Conservation (phyloP, 2,329 filamentous ascomycete species). For the Talaromyces sp. region DNA sequence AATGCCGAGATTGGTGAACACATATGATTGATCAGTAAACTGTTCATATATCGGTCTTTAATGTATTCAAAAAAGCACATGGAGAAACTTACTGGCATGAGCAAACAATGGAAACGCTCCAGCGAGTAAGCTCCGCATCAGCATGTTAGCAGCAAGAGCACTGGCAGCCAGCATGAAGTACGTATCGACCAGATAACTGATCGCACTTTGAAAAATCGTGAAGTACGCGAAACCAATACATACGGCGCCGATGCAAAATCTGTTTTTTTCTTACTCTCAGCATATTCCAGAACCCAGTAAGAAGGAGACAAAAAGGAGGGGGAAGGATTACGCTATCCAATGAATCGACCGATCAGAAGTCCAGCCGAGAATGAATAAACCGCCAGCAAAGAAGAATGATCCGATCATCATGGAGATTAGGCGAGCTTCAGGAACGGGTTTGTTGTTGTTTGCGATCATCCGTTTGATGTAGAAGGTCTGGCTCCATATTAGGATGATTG, state of each 20-base stretch:
- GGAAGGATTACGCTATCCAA: not conserved
- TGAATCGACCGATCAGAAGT: conserved; percentile 1
- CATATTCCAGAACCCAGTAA: no score
- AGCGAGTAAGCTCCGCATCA: not conserved
- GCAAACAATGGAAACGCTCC: conserved; percentile 3
- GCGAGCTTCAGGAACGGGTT: conserved; percentile 30
- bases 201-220: conserved; percentile 4
- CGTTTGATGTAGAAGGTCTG: conserved; percentile 31
- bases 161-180: conserved; percentile 1
- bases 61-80: not conserved
- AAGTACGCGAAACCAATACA: conserved; percentile 7
- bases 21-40: not conserved
- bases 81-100: not conserved
- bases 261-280: not conserved
- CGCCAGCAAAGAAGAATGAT: conserved; percentile 13
- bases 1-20: conserved; percentile 7
- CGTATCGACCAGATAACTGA: not conserved
- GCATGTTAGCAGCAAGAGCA: conserved; percentile 8
- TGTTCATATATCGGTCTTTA: no score
- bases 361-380: conserved; percentile 8
- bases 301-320: no score
- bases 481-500: conserved; percentile 37
- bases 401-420: conserved; percentile 18
- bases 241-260: not conserved
- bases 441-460: conserved; percentile 24